These are phyloP conservation scores for Neoascochyta sp. DNA, from an alignment of 2,329 filamentous ascomycete genomes.

Conservation along the genomic window DNA sequence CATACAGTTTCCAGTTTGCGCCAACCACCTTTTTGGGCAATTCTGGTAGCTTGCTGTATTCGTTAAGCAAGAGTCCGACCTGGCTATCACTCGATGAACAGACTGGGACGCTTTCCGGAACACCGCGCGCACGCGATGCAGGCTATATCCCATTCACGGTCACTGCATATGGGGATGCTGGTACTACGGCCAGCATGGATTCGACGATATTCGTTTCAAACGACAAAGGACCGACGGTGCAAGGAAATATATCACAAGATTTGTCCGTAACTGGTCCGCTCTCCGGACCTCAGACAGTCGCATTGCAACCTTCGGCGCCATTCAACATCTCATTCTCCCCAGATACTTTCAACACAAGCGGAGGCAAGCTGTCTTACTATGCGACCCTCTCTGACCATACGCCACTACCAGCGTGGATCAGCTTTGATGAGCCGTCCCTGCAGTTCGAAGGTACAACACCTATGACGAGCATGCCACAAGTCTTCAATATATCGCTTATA, in stretches of 20 bases:
- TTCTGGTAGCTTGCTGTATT: constrained; percentile 59
- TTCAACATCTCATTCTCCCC: constrained; percentile 44
- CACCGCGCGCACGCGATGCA: constrained; percentile 55
- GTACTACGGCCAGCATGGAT: constrained; percentile 57
- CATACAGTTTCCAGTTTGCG: constrained; percentile 70
- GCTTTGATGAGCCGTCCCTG: constrained; percentile 63
- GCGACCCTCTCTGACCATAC: constrained; percentile 72
- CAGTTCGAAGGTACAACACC: constrained; percentile 71
- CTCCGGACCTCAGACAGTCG: constrained; percentile 58
- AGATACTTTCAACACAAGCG: constrained; percentile 59
- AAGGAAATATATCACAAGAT: constrained; percentile 56
- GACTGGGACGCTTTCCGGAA: constrained; percentile 66
- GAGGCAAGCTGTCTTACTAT: constrained; percentile 64
- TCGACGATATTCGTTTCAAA: constrained; percentile 69
- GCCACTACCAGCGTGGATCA: constrained; percentile 81
- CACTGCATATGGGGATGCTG: constrained; percentile 64
- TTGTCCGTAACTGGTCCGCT: constrained; percentile 55
- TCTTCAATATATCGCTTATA: constrained; percentile 67
- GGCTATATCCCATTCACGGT: constrained; percentile 62
- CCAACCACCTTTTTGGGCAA: constrained; percentile 67
- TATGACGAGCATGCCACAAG: constrained; percentile 62
- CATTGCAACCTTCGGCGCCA: constrained; percentile 31
- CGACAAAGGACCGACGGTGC: constrained; percentile 52
- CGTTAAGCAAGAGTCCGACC: constrained; percentile 59
- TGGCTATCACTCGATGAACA: constrained; percentile 72